These are phyloP conservation scores for Penicillium verrucosum DNA, from an alignment of 2,329 filamentous ascomycete genomes.

Conservation along the genomic window DNA sequence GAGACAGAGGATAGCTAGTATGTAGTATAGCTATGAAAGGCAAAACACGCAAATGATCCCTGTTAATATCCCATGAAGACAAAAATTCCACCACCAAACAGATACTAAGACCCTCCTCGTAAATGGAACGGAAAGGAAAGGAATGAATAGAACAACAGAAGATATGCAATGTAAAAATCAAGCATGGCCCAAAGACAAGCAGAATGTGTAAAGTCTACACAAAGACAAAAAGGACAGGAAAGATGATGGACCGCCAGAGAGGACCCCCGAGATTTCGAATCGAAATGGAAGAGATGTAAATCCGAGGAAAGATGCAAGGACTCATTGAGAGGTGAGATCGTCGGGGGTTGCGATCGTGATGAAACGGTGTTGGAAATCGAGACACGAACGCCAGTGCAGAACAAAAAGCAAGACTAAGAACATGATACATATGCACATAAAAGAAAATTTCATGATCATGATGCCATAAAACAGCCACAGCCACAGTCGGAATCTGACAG, in stretches of 20 bases:
- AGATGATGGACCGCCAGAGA: not conserved
- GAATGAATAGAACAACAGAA: not conserved
- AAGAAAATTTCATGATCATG: constrained; percentile 19
- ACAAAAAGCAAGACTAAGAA: not conserved
- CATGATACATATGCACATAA: constrained; percentile 2
- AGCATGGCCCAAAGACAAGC: not conserved
- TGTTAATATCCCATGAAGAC: not conserved
- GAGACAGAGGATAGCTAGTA: not conserved
- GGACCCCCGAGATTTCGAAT: not conserved
- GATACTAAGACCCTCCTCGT: not conserved
- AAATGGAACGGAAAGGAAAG: not conserved
- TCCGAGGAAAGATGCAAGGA: not conserved
- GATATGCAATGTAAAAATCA: not conserved
- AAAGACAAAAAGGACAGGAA: not conserved
- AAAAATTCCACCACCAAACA: not conserved
- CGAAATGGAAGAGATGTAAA: not conserved
- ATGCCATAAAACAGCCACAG: constrained; percentile 12
- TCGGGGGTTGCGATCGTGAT: not conserved
- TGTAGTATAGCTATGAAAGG: not conserved
- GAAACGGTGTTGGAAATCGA: not conserved
- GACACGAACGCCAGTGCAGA: not conserved
- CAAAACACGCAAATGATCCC: not conserved
- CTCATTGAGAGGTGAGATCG: not conserved
- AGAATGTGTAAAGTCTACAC: not conserved
- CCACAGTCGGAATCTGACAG: not conserved